Evolutionary conservation across 2,329 filamentous ascomycete species (phyloP), one percentile per base, ranked within the genome.

Genomic region (Dactylonectria estremocensis): DNA sequence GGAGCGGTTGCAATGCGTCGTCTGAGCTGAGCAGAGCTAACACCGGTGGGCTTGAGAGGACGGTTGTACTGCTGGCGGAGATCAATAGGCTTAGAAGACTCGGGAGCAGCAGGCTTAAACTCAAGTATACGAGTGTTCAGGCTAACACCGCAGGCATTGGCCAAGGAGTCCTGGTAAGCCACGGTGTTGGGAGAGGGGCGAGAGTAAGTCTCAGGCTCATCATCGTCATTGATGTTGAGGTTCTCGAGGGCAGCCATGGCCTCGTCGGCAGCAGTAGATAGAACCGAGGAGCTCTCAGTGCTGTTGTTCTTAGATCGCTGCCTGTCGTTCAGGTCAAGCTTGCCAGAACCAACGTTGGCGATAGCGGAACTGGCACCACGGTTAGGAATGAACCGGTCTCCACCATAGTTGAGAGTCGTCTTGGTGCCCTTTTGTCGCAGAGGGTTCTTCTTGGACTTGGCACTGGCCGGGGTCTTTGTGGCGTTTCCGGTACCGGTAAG

Each of bases 81-180:
- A 80, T 99, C 96, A 79, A 99, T 97, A 40, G 96, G 96, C 88
- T 97, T 98, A 37, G 95, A 97, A 7, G 96, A 98, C 85, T 98
- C 96, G 4, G 96, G 96, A n/a, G 96, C 90, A 2, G 95, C 95
- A 61, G 96, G 96, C 91, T 99, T 99, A 89, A 98, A 99, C 67
- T 96, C 93, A 58, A 99, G 92, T 76, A 99, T 99, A 70, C 96
- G 93, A 62, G 95, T 97, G 86, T 95, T 97, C 69, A 97, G 89
- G 78, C 91, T 95, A 70, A 99, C 94, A 64, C 95, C 96, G 80
- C 95, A 98, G 56, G 95, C 95, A 73, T 91, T 92, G 52, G 95
- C 95, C 52, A 98, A 86, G 3, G 95, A 95, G 66, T 96, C 94
- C 82, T 98, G 93, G 81, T 98, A 98, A 22, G 95, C 95, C 60